A percentile compares a stretch with the other conserved stretches of the same genome.
Conservation (phyloP, 116 monocot species). For the Dioscorea cayenensis region DNA sequence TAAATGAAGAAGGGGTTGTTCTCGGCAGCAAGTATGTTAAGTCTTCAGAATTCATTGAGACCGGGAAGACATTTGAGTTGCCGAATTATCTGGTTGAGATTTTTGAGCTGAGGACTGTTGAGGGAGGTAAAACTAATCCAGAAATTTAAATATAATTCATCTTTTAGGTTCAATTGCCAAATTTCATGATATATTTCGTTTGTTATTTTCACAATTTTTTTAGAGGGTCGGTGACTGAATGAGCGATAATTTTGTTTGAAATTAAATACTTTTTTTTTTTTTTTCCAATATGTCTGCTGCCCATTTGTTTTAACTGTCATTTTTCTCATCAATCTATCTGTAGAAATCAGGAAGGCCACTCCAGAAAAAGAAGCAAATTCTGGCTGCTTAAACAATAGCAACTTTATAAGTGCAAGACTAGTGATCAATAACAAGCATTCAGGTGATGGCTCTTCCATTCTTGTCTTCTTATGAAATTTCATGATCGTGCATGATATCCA, state of each 20-base stretch:
- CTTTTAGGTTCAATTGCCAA: not conserved
- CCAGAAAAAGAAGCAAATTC: slow-evolving; percentile 1
- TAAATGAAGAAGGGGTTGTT: slow-evolving; percentile 43
- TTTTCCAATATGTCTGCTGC: too few relatives aligned
- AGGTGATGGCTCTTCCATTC: not conserved
- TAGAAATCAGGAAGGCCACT: not conserved
- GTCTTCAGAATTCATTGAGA: slow-evolving; percentile 33
- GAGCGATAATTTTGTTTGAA: too few relatives aligned
- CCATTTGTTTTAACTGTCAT: not conserved
- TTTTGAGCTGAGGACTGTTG: slow-evolving; percentile 19
- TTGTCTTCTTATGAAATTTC: not conserved
- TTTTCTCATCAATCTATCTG: not conserved
- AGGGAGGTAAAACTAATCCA: slow-evolving; percentile 19
- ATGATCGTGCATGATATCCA: not conserved
- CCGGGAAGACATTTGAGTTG: slow-evolving; percentile 28
- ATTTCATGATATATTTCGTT: not conserved
- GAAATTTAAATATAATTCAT: not conserved
- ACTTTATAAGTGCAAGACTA: not conserved
- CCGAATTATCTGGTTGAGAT: slow-evolving; percentile 55
- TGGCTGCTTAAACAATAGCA: not conserved
- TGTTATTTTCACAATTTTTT: not conserved
- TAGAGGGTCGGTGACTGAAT: not conserved
- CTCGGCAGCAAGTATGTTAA: slow-evolving; percentile 50
- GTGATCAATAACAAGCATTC: not conserved
- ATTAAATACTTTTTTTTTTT: too few relatives aligned